These are phyloP conservation scores for Ophiostoma tasmaniense DNA, from an alignment of 2,329 filamentous ascomycete species.

Conservation along the genomic window DNA sequence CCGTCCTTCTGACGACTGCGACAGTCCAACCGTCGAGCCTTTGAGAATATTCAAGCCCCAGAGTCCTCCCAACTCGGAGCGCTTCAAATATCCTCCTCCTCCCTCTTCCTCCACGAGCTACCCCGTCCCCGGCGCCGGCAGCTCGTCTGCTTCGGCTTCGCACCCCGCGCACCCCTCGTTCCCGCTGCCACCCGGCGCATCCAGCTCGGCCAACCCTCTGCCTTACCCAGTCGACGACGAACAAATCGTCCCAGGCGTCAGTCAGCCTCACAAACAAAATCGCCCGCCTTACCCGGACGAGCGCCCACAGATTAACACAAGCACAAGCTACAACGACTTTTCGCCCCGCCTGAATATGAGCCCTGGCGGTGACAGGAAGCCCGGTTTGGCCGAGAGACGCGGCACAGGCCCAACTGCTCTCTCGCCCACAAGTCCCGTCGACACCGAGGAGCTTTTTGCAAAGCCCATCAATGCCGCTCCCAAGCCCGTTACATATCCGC, in stretches of 20 bases:
- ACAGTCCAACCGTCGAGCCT: slow-evolving; percentile 75
- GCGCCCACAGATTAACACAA: slow-evolving; percentile 28
- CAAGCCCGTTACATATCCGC: slow-evolving; percentile 39
- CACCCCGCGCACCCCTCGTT: slow-evolving; percentile 48
- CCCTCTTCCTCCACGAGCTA: slow-evolving; percentile 29
- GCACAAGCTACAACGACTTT: slow-evolving; percentile 40
- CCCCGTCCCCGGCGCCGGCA: slow-evolving; percentile 26
- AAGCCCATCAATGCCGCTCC: slow-evolving; percentile 41
- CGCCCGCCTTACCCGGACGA: slow-evolving; percentile 39
- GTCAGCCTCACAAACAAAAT: slow-evolving; percentile 20
- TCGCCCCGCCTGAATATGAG: slow-evolving; percentile 48
- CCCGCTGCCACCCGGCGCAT: slow-evolving; percentile 58
- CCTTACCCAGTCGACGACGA: slow-evolving; percentile 68
- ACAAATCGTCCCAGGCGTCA: slow-evolving; percentile 33
- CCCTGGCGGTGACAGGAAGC: slow-evolving; percentile 44
- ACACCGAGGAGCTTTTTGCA: slow-evolving; percentile 74
- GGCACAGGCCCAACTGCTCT: slow-evolving; percentile 75
- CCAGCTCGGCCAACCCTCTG: slow-evolving; percentile 58
- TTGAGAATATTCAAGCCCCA: slow-evolving; percentile 76
- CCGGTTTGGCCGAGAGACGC: slow-evolving; percentile 69
- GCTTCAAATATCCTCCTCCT: slow-evolving; percentile 45
- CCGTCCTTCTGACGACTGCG: slow-evolving; percentile 41
- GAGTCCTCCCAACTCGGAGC: slow-evolving; percentile 43
- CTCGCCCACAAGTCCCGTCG: slow-evolving; percentile 66
- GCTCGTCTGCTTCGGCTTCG: slow-evolving; percentile 26